These are phyloP conservation scores for Podospora bellae-mahoneyi DNA, from an alignment of 495 filamentous ascomycete genomes.

Conservation along the genomic window DNA sequence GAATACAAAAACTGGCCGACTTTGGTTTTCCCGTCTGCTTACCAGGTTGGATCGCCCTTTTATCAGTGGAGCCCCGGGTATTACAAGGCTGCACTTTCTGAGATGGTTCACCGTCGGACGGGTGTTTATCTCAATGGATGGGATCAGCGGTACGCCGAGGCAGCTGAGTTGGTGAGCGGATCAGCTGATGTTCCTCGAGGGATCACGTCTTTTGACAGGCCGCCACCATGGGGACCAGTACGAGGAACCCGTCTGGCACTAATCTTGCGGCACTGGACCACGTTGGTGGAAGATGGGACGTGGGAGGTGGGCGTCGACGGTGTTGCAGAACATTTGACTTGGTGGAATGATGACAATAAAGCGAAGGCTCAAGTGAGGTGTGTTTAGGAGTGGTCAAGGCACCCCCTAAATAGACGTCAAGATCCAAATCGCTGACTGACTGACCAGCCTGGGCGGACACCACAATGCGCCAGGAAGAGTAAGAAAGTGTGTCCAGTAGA, in stretches of 20 bases:
- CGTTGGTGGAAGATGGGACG: background rate
- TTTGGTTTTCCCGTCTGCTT: too few relatives aligned
- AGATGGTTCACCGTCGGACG: too few relatives aligned
- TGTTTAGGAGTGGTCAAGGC: background rate
- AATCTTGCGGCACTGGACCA: background rate
- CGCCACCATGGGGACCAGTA: background rate
- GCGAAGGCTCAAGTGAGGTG: background rate
- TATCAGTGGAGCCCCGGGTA: too few relatives aligned
- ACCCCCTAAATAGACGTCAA: background rate
- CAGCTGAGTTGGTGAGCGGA: background rate
- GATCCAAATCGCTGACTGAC: background rate
- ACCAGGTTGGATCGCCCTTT: too few relatives aligned
- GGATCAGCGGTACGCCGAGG: background rate
- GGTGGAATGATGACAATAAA: background rate
- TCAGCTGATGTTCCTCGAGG: background rate
- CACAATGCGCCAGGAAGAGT: constrained; percentile 1
- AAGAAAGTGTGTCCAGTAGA: constrained; percentile 3
- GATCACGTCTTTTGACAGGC: background rate
- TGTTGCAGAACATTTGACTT: background rate
- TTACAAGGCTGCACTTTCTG: too few relatives aligned
- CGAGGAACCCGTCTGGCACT: background rate
- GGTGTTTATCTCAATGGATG: too few relatives aligned
- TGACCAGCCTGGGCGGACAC: constrained; percentile 4
- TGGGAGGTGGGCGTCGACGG: background rate
- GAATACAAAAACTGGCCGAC: too few relatives aligned